phyloP scores from a whole-genome alignment of 805 yeast species.

The Tetrapisispora nanseiensis region DNA sequence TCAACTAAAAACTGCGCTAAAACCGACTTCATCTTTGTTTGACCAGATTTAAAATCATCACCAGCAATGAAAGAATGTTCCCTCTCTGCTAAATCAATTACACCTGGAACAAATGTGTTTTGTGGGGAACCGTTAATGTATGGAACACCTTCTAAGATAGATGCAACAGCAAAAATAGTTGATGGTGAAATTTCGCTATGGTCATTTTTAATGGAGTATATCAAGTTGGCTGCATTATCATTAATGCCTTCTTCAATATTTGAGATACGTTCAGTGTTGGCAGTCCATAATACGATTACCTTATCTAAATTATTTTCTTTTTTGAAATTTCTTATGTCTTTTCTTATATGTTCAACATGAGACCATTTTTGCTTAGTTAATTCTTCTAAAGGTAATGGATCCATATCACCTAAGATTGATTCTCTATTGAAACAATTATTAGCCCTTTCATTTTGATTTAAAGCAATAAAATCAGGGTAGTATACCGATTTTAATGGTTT shows the following conservation, averaged over 20 bases:
- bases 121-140: conserved; percentile 96
- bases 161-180: conserved; percentile 88
- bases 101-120: conserved; percentile 95
- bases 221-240: conserved; percentile 75
- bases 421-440: conserved; percentile 59
- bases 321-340: conserved; percentile 75
- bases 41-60: conserved; percentile 95
- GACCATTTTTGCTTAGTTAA: conserved; percentile 65
- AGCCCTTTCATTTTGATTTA: conserved; percentile 87
- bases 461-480: conserved; percentile 94
- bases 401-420: conserved; percentile 1
- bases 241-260: conserved; percentile 71
- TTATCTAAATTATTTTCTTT: conserved; percentile 62
- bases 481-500: conserved; percentile 77
- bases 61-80: conserved; percentile 80
- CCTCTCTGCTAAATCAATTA: conserved; percentile 76
- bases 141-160: conserved; percentile 78
- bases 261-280: conserved; percentile 90
- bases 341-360: conserved; percentile 79
- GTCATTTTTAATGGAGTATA: conserved; percentile 62
- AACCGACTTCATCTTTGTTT: conserved; percentile 92
- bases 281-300: conserved; percentile 91
- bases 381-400: conserved; percentile 36
- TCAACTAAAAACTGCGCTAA: conserved; percentile 92
- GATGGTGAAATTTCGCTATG: conserved; percentile 86